Conservation (phyloP, 352 stramenopile species). For the Phytopythium sindhum region DNA sequence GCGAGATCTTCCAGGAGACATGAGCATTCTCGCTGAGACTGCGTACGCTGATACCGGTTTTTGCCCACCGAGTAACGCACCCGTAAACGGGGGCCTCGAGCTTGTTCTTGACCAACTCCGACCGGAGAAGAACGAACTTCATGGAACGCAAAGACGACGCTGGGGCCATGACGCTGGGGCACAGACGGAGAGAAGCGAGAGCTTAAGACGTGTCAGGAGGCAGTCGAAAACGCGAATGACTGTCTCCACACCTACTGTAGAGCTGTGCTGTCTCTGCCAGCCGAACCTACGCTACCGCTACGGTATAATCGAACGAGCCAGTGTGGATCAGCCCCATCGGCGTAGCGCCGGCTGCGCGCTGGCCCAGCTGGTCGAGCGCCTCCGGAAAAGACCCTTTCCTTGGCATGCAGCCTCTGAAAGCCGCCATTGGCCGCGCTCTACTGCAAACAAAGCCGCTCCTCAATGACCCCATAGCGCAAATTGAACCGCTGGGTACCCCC, state of each 20-base stretch:
- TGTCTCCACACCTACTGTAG: neutral
- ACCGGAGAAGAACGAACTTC: neutral
- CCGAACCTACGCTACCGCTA: neutral
- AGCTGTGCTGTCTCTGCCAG: neutral
- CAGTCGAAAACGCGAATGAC: neutral
- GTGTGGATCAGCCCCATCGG: neutral
- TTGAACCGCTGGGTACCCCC: no score
- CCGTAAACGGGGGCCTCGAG: neutral
- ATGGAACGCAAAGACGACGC: neutral
- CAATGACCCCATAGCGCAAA: no score
- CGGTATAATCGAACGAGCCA: neutral
- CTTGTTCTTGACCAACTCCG: neutral
- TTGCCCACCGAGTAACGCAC: neutral
- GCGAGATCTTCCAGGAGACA: neutral
- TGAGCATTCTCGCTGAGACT: neutral
- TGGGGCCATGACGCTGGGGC: neutral
- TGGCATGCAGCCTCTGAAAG: neutral
- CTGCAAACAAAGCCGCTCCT: no score
- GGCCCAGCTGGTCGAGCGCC: neutral
- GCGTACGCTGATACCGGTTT: neutral
- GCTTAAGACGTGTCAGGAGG: neutral
- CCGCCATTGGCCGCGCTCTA: no score
- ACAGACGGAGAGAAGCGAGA: neutral
- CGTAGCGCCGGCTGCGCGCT: no score
- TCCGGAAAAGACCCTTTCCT: neutral